Conservation (phyloP, 2,329 filamentous ascomycete species). For the Magnaporthales sp. region DNA sequence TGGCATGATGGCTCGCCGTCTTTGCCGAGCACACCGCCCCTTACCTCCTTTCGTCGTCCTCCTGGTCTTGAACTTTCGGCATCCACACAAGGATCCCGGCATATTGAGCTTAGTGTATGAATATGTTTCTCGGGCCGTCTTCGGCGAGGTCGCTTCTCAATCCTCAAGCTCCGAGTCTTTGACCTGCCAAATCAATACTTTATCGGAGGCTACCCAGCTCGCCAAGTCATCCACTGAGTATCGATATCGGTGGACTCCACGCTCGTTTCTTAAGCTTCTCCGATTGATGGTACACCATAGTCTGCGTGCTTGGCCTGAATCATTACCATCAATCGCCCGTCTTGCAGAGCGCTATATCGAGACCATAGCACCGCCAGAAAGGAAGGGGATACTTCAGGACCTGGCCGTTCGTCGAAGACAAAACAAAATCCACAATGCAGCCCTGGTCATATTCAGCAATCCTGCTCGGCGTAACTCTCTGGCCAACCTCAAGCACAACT, state of each 20-base stretch:
- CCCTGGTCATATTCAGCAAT: conserved; percentile 25
- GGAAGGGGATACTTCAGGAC: neutral
- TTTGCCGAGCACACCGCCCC: conserved; percentile 21
- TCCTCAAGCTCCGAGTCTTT: neutral
- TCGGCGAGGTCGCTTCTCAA: neutral
- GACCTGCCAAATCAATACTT: neutral
- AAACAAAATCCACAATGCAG: conserved; percentile 30
- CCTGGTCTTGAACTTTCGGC: conserved; percentile 20
- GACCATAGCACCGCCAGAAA: neutral
- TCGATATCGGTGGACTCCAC: neutral
- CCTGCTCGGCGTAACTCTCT: neutral
- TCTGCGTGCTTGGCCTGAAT: neutral
- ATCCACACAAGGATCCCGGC: neutral
- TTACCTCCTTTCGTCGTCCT: conserved; percentile 31
- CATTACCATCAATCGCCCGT: neutral
- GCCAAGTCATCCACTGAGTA: neutral
- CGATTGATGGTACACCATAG: neutral
- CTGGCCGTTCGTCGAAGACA: conserved; percentile 13
- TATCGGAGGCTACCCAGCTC: neutral
- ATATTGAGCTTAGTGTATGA: neutral
- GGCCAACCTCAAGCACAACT: conserved; percentile 32
- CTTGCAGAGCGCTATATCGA: neutral
- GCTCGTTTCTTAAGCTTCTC: neutral
- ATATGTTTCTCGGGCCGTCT: neutral
- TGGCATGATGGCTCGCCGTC: conserved; percentile 25